These are phyloP conservation scores for Xylaria venustula DNA, from an alignment of 495 filamentous ascomycete genomes.

Conservation along the genomic window DNA sequence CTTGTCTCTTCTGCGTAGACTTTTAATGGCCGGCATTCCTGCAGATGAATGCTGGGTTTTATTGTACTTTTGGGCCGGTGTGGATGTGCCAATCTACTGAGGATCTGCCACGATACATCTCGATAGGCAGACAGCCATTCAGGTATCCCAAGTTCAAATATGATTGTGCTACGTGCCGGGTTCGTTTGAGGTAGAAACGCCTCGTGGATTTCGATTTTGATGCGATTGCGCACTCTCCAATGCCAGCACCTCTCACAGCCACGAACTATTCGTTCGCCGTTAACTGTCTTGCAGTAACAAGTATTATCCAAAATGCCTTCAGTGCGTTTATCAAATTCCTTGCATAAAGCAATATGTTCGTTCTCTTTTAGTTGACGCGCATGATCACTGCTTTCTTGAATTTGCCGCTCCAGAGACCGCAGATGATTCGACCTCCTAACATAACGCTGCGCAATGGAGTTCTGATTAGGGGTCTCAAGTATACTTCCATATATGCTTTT, in stretches of 20 bases:
- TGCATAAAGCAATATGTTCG: constrained; percentile 37
- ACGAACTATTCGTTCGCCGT: constrained; percentile 33
- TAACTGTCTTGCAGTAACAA: constrained; percentile 19
- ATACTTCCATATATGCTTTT: constrained; percentile 32
- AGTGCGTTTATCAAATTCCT: constrained; percentile 38
- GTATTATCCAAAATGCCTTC: constrained; percentile 30
- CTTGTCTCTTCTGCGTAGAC: constrained; percentile 2
- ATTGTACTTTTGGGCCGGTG: not conserved
- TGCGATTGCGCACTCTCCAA: constrained; percentile 15
- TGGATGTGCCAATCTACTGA: constrained; percentile 21
- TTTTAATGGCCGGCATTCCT: constrained; percentile 19
- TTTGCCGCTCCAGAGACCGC: constrained; percentile 25
- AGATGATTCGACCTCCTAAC: constrained; percentile 35
- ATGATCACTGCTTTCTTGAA: constrained; percentile 22
- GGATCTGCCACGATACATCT: constrained; percentile 44
- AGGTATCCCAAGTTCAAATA: constrained; percentile 48
- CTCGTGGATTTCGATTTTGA: constrained; percentile 45
- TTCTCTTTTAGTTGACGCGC: constrained; percentile 33
- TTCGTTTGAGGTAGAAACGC: constrained; percentile 41
- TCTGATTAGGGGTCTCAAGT: constrained; percentile 36
- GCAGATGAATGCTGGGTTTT: constrained; percentile 19
- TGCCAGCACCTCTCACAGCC: constrained; percentile 24
- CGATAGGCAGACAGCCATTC: constrained; percentile 40
- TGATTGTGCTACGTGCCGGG: constrained; percentile 23
- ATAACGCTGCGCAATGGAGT: constrained; percentile 48